Evolutionary conservation across 2,329 filamentous ascomycete genomes (phyloP), one percentile per base, ranked within the genome.

Genomic region (Fusarium devonianum): DNA sequence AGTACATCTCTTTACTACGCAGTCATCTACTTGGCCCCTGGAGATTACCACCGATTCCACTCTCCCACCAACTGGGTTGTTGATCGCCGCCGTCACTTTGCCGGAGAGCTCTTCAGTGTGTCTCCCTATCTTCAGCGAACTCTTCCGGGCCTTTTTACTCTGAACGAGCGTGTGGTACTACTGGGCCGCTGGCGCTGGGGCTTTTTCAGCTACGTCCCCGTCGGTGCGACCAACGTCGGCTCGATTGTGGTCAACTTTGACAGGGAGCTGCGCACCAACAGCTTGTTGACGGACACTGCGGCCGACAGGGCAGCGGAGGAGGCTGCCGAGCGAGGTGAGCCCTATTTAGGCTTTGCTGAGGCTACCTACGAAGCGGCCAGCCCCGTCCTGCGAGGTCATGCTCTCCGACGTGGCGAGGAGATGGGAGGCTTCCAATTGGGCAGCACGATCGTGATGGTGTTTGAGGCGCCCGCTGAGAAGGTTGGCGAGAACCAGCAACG

Each of bases 11-110:
- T 99, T 7, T 96, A 96, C 78, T 99, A 97, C 73, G 89, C 81
- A 53, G 95, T 99, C 56, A 86, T 99, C 67, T 99, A 99, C 74
- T 85, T 99, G 32, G 94, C 95, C 0, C 94, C 94, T 0, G 94
- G 94, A 38, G 95, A 99, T 76, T 99, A 99, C 75, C 94, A 99
- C 75, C 90, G 93, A 58, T 99, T 97, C 78, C 95, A 99, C 76
- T 96, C 90, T 2, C 94, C 94, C 0, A 87, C 91, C 2, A 89
- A 90, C 63, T 99, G 94, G 94, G 92, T 99, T 12, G 94, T 94
- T 23, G 90, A 97, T 73, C 87, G 87, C 59, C 86, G 95, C 32
- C 89, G 94, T n/a, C 94, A 99, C 75, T 99, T 99, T 69, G 92
- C 94, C 1, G 94, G 94, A 49, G 95, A 99, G 73, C 81, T 99